Conservation (phyloP, 2,329 filamentous ascomycete genomes). For the Cladosporium sp. region DNA sequence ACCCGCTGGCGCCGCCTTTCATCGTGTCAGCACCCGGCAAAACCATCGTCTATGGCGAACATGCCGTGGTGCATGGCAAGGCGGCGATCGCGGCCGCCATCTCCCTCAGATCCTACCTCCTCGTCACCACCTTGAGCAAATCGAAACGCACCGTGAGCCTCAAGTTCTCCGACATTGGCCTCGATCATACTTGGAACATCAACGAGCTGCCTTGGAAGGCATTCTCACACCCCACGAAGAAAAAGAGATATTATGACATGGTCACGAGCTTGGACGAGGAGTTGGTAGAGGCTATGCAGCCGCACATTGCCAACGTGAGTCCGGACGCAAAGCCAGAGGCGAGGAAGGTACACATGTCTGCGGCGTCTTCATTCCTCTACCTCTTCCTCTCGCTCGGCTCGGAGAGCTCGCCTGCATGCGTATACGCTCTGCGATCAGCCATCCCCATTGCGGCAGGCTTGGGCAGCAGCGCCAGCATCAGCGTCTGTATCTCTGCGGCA, state of each 20-base stretch:
- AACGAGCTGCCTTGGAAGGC: constrained; percentile 81
- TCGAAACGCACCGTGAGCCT: constrained; percentile 83
- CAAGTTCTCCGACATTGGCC: constrained; percentile 84
- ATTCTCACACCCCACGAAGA: constrained; percentile 78
- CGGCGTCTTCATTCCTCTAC: constrained; percentile 85
- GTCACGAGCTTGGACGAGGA: constrained; percentile 76
- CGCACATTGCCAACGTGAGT: constrained; percentile 71
- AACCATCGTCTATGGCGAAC: constrained; percentile 96
- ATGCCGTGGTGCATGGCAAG: constrained; percentile 97
- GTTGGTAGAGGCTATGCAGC: constrained; percentile 73
- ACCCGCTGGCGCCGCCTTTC: constrained; percentile 75
- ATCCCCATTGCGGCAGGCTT: constrained; percentile 90
- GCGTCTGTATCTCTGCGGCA: constrained; percentile 80
- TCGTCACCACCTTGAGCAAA: constrained; percentile 91
- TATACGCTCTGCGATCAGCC: constrained; percentile 89
- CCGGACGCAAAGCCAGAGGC: constrained; percentile 60
- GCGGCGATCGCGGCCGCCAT: constrained; percentile 93
- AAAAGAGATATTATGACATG: constrained; percentile 91
- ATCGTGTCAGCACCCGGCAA: constrained; percentile 98
- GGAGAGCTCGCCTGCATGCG: constrained; percentile 70
- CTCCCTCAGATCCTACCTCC: constrained; percentile 91
- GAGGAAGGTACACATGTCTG: constrained; percentile 78
- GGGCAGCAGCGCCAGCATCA: constrained; percentile 90
- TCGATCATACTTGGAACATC: constrained; percentile 92
- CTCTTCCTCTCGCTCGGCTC: constrained; percentile 85